Conservation (phyloP, 2,329 filamentous ascomycete genomes). For the Neonectria ditissima region DNA sequence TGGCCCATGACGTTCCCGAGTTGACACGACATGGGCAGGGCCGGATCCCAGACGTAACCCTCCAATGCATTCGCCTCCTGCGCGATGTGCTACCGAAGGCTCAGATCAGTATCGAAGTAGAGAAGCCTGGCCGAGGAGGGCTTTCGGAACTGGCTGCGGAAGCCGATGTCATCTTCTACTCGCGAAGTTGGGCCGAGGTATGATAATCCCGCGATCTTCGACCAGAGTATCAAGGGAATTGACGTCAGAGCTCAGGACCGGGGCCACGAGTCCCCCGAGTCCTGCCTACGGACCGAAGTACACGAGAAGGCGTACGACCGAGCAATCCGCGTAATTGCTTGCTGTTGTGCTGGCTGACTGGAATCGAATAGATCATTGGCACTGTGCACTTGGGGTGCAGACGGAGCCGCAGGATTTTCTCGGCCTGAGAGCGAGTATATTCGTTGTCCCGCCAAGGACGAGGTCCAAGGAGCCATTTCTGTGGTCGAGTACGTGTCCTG, state of each 20-base stretch:
- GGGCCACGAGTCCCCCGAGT: constrained; percentile 60
- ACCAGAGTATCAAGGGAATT: constrained; percentile 25
- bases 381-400: constrained; percentile 70
- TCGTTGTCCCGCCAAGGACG: constrained; percentile 56
- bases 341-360: constrained; percentile 36
- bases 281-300: constrained; percentile 62
- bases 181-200: constrained; percentile 77
- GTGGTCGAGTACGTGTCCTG: constrained; percentile 69
- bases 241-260: constrained; percentile 45
- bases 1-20: constrained; percentile 10
- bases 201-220: constrained; percentile 34
- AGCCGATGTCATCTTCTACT: constrained; percentile 81
- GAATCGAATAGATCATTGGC: constrained; percentile 56
- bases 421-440: constrained; percentile 43
- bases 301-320: constrained; percentile 58
- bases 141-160: constrained; percentile 69
- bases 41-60: constrained; percentile 70
- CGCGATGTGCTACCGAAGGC: constrained; percentile 57
- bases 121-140: constrained; percentile 74
- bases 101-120: constrained; percentile 76
- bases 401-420: constrained; percentile 56
- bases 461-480: constrained; percentile 52
- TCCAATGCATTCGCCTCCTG: constrained; percentile 69
- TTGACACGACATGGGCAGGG: constrained; percentile 59
- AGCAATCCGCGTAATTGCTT: constrained; percentile 18